phyloP scores from a whole-genome alignment of 306 rosid genomes.

The Quillaja saponaria region DNA sequence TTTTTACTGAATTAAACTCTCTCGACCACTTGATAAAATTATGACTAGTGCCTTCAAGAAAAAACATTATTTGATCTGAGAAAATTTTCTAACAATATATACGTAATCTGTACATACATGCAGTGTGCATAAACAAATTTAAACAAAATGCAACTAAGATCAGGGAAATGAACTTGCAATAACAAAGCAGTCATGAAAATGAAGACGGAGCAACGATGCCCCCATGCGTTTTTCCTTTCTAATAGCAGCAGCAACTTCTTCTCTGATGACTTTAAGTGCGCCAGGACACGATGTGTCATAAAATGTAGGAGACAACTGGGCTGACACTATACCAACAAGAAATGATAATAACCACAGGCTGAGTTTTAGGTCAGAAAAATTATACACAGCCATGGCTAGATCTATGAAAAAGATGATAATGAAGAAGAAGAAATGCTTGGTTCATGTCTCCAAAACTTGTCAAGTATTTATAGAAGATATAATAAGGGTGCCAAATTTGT shows the following conservation, averaged over 20 bases:
- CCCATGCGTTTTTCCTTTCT: slow-evolving; percentile 68
- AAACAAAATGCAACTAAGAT: not conserved
- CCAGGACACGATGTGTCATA: slow-evolving; percentile 52
- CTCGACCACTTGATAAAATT: too few species aligned
- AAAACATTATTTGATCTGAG: too few species aligned
- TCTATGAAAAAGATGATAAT: not conserved
- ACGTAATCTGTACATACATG: not conserved
- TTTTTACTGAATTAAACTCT: too few species aligned
- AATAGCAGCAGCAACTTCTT: slow-evolving; percentile 45
- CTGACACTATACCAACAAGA: slow-evolving; percentile 41
- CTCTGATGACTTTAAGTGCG: slow-evolving; percentile 53
- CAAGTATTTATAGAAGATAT: too few species aligned
- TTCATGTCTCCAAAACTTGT: too few species aligned
- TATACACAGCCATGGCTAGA: slow-evolving; percentile 24
- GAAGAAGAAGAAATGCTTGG: not conserved
- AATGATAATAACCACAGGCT: slow-evolving; percentile 22
- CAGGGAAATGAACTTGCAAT: slow-evolving; percentile 51
- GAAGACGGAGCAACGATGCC: slow-evolving; percentile 84
- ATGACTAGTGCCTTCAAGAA: too few species aligned
- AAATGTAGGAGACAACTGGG: slow-evolving; percentile 54
- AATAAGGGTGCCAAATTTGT: too few species aligned
- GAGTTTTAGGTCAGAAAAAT: slow-evolving; percentile 8
- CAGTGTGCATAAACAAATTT: too few species aligned
- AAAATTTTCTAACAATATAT: too few species aligned
- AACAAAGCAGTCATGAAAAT: slow-evolving; percentile 86